These are phyloP conservation scores for Candida pseudoglaebosa DNA, from an alignment of 805 yeast species.

Conservation along the genomic window DNA sequence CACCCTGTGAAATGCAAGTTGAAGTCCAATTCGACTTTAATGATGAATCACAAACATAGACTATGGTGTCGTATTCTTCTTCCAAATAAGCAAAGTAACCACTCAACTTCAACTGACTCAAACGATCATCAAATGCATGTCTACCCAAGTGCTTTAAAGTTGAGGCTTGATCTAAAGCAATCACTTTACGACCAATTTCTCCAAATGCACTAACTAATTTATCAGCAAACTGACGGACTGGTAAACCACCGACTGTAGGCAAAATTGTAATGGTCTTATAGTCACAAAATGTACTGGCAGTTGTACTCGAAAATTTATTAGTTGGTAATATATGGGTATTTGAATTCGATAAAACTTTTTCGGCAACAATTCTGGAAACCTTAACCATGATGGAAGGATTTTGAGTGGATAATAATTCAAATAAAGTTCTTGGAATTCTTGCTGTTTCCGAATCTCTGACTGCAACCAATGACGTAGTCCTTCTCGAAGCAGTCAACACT, in stretches of 20 bases:
- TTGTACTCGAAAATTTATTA: slow-evolving; percentile 13
- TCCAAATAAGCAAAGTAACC: slow-evolving; percentile 90
- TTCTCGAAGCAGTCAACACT: slow-evolving; percentile 74
- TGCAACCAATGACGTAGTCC: slow-evolving; percentile 71
- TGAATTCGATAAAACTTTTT: slow-evolving; percentile 30
- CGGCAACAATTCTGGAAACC: slow-evolving; percentile 83
- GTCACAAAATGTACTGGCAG: slow-evolving; percentile 37
- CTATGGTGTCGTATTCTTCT: slow-evolving; percentile 81
- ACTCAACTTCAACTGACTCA: slow-evolving; percentile 78
- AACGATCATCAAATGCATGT: slow-evolving; percentile 81
- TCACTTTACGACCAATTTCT: slow-evolving; percentile 67
- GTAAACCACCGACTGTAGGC: slow-evolving; percentile 78
- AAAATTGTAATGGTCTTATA: slow-evolving; percentile 82
- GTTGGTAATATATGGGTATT: slow-evolving; percentile 7
- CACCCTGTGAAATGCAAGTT: slow-evolving; percentile 92
- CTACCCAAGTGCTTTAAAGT: slow-evolving; percentile 78
- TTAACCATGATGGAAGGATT: slow-evolving; percentile 90
- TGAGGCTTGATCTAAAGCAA: slow-evolving; percentile 78
- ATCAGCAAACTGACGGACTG: slow-evolving; percentile 80
- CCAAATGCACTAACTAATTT: slow-evolving; percentile 67
- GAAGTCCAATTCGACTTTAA: slow-evolving; percentile 84
- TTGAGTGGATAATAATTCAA: slow-evolving; percentile 77
- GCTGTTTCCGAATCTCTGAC: slow-evolving; percentile 93
- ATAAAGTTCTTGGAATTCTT: slow-evolving; percentile 83
- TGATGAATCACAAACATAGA: slow-evolving; percentile 84